Conservation (phyloP, 441 rosid genomes). For the Pelargonium exstipulatum region DNA sequence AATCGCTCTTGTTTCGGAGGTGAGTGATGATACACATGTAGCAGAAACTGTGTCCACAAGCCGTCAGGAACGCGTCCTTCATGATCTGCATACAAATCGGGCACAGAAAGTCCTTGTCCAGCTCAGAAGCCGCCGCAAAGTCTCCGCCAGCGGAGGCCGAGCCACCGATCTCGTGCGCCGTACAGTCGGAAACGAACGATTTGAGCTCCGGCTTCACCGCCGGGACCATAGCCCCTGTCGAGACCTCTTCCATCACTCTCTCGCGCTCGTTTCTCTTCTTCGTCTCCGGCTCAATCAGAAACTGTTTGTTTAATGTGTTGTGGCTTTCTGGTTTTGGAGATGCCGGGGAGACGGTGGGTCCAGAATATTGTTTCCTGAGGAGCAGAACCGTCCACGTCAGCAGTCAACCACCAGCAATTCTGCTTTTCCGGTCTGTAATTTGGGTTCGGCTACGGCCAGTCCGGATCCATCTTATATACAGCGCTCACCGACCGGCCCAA, state of each 20-base stretch:
- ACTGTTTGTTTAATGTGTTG: not conserved
- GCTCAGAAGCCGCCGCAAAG: slow-evolving; percentile 30
- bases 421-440: too few relatives aligned
- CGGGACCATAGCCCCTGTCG: slow-evolving; percentile 73
- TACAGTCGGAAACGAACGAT: slow-evolving; percentile 27
- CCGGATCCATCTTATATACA: too few relatives aligned
- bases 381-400: slow-evolving; percentile 7
- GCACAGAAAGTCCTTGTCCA: slow-evolving; percentile 76
- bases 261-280: slow-evolving; percentile 8
- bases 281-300: not conserved
- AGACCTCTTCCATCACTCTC: slow-evolving; percentile 48
- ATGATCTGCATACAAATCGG: slow-evolving; percentile 98
- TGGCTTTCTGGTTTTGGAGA: slow-evolving; percentile 5
- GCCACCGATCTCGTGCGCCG: slow-evolving; percentile 28
- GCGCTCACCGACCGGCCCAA: too few relatives aligned
- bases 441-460: too few relatives aligned
- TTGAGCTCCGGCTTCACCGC: slow-evolving; percentile 58
- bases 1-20: slow-evolving; percentile 83
- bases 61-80: slow-evolving; percentile 87
- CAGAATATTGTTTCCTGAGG: slow-evolving; percentile 3
- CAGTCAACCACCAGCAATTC: not conserved
- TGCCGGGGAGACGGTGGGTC: not conserved
- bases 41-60: slow-evolving; percentile 94
- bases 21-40: slow-evolving; percentile 94
- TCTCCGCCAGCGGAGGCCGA: slow-evolving; percentile 29